phyloP scores from a whole-genome alignment of 2,329 filamentous ascomycete species.

The Cladosporium colombiae region DNA sequence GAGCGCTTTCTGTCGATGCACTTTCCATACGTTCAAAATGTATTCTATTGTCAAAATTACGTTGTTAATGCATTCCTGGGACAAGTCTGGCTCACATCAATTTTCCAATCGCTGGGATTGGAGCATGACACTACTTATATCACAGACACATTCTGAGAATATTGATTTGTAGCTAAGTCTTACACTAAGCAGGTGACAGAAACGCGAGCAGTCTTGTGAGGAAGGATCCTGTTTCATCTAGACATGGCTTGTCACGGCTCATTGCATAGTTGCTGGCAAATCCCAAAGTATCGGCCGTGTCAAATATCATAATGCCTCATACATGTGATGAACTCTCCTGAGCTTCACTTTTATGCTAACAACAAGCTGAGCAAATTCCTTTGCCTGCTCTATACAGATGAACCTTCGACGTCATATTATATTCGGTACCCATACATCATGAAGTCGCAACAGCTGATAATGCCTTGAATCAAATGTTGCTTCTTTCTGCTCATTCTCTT shows the following conservation, averaged over 20 bases:
- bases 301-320: too few relatives aligned
- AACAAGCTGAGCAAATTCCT: too few relatives aligned
- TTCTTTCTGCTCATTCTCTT: background rate
- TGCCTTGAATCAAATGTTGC: background rate
- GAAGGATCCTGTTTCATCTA: too few relatives aligned
- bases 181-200: too few relatives aligned
- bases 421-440: background rate
- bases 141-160: background rate
- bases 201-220: too few relatives aligned
- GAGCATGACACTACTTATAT: background rate
- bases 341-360: too few relatives aligned
- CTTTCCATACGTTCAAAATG: conserved; percentile 15
- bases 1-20: background rate
- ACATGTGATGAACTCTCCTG: too few relatives aligned
- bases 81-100: background rate
- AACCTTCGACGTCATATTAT: background rate
- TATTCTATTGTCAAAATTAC: conserved; percentile 12
- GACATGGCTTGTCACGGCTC: too few relatives aligned
- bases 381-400: too few relatives aligned
- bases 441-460: background rate
- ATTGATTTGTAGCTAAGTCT: background rate
- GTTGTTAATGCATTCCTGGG: background rate
- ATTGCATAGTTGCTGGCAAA: too few relatives aligned
- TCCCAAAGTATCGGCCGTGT: too few relatives aligned
- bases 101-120: background rate